These are phyloP conservation scores for Evansstolkia leycettana DNA, from an alignment of 495 filamentous ascomycete species.

Conservation along the genomic window DNA sequence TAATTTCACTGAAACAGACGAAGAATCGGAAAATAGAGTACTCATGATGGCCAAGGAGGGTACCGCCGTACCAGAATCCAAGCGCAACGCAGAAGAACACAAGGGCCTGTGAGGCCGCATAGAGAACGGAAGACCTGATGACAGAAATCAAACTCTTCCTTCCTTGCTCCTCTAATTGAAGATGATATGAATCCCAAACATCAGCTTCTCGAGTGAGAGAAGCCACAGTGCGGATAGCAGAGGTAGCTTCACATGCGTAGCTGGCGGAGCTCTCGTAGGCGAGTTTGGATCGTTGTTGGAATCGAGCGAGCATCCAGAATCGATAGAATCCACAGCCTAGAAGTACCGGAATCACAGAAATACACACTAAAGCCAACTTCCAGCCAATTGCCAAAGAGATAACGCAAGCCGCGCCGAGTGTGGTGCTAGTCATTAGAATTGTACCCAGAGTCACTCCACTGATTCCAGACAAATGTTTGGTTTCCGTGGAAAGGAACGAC, in stretches of 20 bases:
- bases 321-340: conserved; percentile 75
- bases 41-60: conserved; percentile 56
- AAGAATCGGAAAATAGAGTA: conserved; percentile 74
- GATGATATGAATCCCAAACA: conserved; percentile 61
- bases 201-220: conserved; percentile 73
- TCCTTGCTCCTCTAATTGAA: conserved; percentile 50
- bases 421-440: conserved; percentile 62
- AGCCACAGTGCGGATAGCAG: conserved; percentile 87
- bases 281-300: conserved; percentile 56
- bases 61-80: conserved; percentile 92
- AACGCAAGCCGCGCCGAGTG: conserved; percentile 54
- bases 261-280: conserved; percentile 65
- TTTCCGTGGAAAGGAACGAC: conserved; percentile 75
- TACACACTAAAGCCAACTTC: conserved; percentile 83
- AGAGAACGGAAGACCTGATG: conserved; percentile 55
- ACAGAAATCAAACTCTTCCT: conserved; percentile 51
- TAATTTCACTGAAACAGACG: conserved; percentile 64
- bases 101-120: conserved; percentile 67
- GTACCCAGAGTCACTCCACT: conserved; percentile 73
- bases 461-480: conserved; percentile 72
- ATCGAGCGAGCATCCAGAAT: conserved; percentile 67
- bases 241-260: conserved; percentile 84
- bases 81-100: conserved; percentile 75
- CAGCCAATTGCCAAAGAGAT: conserved; percentile 65
- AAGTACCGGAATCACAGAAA: conserved; percentile 63